Evolutionary conservation across 805 yeast genomes (phyloP).

Genomic region (Metschnikowia shivogae): DNA sequence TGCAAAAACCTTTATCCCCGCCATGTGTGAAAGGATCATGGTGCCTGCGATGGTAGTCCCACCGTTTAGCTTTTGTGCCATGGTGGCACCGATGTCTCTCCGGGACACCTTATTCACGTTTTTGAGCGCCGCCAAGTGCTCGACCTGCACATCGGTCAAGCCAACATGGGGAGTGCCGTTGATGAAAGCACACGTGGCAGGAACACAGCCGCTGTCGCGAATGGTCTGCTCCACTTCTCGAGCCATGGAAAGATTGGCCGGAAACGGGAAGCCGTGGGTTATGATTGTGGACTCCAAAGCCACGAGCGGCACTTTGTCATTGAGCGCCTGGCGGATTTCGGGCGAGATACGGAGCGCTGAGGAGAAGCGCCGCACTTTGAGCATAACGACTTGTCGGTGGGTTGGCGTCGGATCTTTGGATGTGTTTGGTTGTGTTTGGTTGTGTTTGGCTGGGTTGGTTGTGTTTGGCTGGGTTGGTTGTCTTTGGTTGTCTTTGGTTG

Average conservation of each 20-base stretch:
- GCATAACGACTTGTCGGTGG: neutral
- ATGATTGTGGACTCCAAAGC: conserved; percentile 84
- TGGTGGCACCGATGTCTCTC: conserved; percentile 70
- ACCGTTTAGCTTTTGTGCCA: conserved; percentile 63
- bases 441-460: too few relatives aligned
- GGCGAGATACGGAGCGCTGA: conserved; percentile 25
- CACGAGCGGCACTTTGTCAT: conserved; percentile 59
- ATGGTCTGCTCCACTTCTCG: conserved; percentile 56
- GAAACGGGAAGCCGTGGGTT: conserved; percentile 86
- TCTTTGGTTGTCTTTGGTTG: too few relatives aligned
- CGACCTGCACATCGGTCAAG: conserved; percentile 44
- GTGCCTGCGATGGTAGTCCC: conserved; percentile 91
- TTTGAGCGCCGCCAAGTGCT: conserved; percentile 42
- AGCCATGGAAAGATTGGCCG: conserved; percentile 74
- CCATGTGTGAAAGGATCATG: conserved; percentile 70
- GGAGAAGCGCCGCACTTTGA: neutral
- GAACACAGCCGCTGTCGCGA: conserved; percentile 62
- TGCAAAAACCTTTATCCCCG: conserved; percentile 81
- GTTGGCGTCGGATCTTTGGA: too few relatives aligned
- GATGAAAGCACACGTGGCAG: conserved; percentile 82
- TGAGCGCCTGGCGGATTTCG: conserved; percentile 65
- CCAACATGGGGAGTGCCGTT: conserved; percentile 74
- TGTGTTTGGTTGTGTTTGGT: too few relatives aligned
- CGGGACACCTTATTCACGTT: conserved; percentile 64
- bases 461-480: too few relatives aligned